phyloP scores from a whole-genome alignment of 805 yeast species.

The Ascoidea asiatica region DNA sequence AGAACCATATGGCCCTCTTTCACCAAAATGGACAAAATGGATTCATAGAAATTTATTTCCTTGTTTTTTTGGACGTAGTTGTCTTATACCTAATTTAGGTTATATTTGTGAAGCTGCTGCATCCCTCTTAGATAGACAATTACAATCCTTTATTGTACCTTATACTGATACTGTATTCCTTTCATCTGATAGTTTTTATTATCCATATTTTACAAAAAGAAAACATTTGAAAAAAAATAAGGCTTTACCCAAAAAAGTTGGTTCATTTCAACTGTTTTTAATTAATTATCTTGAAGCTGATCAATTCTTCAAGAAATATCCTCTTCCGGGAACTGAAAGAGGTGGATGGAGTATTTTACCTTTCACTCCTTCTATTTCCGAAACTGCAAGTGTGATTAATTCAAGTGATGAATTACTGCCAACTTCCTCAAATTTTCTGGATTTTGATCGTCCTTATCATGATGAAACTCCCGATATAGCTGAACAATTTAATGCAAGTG shows the following conservation, averaged over 20 bases:
- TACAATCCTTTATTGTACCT: slow-evolving; percentile 50
- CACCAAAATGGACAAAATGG: slow-evolving; percentile 77
- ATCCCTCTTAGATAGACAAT: slow-evolving; percentile 45
- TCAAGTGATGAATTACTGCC: slow-evolving; percentile 1
- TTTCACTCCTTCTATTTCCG: slow-evolving; percentile 4
- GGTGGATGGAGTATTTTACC: slow-evolving; percentile 1
- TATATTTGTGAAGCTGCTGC: slow-evolving; percentile 66
- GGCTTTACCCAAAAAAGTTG: slow-evolving; percentile 35
- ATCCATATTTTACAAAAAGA: slow-evolving; percentile 31
- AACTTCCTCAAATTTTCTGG: background rate
- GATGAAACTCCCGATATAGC: background rate
- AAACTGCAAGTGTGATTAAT: slow-evolving; percentile 6
- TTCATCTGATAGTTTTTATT: slow-evolving; percentile 36
- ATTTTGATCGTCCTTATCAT: background rate
- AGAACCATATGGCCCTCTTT: slow-evolving; percentile 67
- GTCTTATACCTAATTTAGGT: slow-evolving; percentile 60
- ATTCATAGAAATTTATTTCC: slow-evolving; percentile 62
- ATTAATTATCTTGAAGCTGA: slow-evolving; percentile 48
- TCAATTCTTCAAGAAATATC: slow-evolving; percentile 38
- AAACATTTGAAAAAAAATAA: slow-evolving; percentile 12
- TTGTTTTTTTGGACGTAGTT: slow-evolving; percentile 62
- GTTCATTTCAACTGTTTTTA: slow-evolving; percentile 55
- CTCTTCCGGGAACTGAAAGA: slow-evolving; percentile 35
- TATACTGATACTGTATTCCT: slow-evolving; percentile 44
- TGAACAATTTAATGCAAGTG: background rate